Evolutionary conservation across 208 protist genomes (phyloP), one percentile per base, ranked within the genome.

Genomic region (Naegleria gruberi): DNA sequence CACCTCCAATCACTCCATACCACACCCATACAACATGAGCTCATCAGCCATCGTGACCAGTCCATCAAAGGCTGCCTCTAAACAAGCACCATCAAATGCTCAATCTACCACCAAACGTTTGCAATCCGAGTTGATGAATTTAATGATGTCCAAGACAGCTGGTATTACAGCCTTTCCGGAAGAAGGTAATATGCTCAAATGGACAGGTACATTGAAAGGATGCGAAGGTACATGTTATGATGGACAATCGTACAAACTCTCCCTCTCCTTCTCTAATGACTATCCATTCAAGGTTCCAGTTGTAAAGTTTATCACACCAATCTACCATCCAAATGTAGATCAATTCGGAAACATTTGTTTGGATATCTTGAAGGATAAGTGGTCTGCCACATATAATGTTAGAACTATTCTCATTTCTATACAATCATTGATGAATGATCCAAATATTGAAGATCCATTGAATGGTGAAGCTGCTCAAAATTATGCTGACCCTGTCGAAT

Each of bases 311-410:
- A 77, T 94, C 4, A 98, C 97, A 19, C 95, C 96, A 30, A 98
- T 97, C 93, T 99, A 98, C 93, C 97, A 99, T 92, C 97, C 97
- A 7, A 99, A 99, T 91, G 97, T 99, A 5, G 96, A 98, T 89
- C 51, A 94, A 44, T 94, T 95, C 89, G 97, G 97, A 40, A 95
- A 94, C 88, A 99, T 99, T 89, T 99, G 97, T 92, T 93, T 99
- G n/a, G 97, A 99, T 93, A 99, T 99, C 87, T 94, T 99, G 34
- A 98, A 99, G 57, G 73, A 88, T 51, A 42, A 55, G 84, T 99
- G 98, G 97, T 97, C 96, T 19, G 96, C 98, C 12, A 95, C 97
- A 23, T 98, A 98, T 93, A 97, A 97, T 65, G 96, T 97, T 23
- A 93, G 92, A 85, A 95, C 97, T 1, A 95, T 99, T 65, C 94